Evolutionary conservation across 1,284 basidiomycete species (phyloP).

Genomic region (Caloboletus firmus): DNA sequence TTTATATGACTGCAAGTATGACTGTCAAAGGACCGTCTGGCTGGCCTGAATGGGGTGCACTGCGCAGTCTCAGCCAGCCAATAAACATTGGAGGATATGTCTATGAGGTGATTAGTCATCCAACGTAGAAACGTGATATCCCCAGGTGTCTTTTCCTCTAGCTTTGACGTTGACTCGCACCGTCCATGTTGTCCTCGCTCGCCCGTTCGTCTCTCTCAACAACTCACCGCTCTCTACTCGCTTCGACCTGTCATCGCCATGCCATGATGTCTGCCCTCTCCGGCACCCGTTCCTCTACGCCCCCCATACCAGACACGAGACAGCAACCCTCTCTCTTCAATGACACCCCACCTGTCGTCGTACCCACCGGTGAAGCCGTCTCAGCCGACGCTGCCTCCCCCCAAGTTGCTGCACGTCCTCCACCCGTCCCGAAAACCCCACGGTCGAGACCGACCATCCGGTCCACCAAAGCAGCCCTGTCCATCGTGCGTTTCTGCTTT

Average conservation of each 20-base stretch:
- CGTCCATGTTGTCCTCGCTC: conserved; percentile 32
- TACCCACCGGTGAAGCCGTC: conserved; percentile 48
- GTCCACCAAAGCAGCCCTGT: conserved; percentile 79
- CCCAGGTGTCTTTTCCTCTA: too few species aligned
- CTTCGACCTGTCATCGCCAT: conserved; percentile 36
- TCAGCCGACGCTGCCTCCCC: conserved; percentile 64
- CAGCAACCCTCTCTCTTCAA: conserved; percentile 37
- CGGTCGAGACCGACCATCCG: conserved; percentile 66
- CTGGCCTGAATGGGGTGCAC: not conserved
- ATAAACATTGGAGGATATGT: conserved; percentile 13
- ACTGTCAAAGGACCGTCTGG: too few species aligned
- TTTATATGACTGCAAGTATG: too few species aligned
- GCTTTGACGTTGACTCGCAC: too few species aligned
- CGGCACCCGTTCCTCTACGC: conserved; percentile 19
- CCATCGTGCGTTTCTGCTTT: conserved; percentile 62
- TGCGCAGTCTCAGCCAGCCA: conserved; percentile 5
- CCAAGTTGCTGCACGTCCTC: conserved; percentile 68
- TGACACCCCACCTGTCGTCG: conserved; percentile 52
- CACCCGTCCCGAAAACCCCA: conserved; percentile 62
- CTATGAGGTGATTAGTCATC: conserved; percentile 21
- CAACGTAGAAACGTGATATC: too few species aligned
- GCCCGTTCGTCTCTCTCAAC: conserved; percentile 16
- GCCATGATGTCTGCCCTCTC: conserved; percentile 64
- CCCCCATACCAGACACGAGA: conserved; percentile 21
- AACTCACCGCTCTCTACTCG: conserved; percentile 17